phyloP scores from a whole-genome alignment of 2,329 filamentous ascomycete genomes.

The Fusarium hainanense region DNA sequence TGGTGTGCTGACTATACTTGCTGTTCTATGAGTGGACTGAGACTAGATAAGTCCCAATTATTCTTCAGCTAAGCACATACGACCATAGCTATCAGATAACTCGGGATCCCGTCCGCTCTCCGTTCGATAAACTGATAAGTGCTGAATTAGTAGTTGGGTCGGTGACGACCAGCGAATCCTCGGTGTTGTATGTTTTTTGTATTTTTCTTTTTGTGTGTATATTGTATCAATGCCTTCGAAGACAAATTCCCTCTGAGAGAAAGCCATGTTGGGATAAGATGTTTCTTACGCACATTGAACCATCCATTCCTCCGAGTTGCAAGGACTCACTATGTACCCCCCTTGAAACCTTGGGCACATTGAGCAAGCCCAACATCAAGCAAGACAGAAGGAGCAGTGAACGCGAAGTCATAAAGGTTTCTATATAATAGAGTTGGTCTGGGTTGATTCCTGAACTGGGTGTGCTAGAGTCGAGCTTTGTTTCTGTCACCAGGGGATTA shows the following conservation, averaged over 20 bases:
- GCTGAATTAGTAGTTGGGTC: constrained; percentile 27
- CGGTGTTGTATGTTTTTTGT: constrained; percentile 30
- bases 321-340: constrained; percentile 40
- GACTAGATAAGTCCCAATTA: neutral
- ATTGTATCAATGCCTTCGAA: too few relatives aligned
- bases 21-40: too few relatives aligned
- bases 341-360: constrained; percentile 54
- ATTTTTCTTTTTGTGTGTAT: neutral
- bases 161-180: constrained; percentile 37
- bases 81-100: constrained; percentile 33
- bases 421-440: constrained; percentile 57
- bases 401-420: constrained; percentile 42
- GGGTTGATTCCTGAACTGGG: constrained; percentile 58
- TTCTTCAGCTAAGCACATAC: constrained; percentile 5
- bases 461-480: constrained; percentile 57
- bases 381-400: constrained; percentile 50
- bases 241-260: neutral
- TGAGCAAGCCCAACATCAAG: constrained; percentile 54
- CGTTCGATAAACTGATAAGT: constrained; percentile 34
- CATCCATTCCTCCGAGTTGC: constrained; percentile 43
- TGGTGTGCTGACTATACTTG: constrained; percentile 2
- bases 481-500: constrained; percentile 53
- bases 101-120: constrained; percentile 36
- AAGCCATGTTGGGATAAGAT: neutral
- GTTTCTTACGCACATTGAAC: constrained; percentile 1